Base-by-base conservation (phyloP, 2,329 filamentous ascomycete genomes). In the Aspergillus sp. region DNA sequence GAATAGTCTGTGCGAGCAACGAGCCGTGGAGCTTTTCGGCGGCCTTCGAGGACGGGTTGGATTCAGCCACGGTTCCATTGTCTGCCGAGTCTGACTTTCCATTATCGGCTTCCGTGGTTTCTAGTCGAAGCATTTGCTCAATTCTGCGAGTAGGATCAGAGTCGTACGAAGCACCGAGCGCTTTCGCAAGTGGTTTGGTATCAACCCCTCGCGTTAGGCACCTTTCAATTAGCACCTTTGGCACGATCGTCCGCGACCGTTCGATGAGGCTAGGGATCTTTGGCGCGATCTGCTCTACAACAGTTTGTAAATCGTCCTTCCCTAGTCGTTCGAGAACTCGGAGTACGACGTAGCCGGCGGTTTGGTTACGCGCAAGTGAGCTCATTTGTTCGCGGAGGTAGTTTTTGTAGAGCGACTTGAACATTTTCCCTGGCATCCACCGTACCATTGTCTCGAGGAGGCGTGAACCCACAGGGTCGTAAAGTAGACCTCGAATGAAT, bases 381-480 rank as follows among this genome's bases (percentile, higher is more conserved):
- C 87, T 86, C 66, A 98, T 89, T 24, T 91, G 85, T 13, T 89
- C 87, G 60, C 88, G 89, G 74, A 98, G 89, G 62, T 92, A 85
- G 63, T 88, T 87, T 57, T 83, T 85, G 76, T 96, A 93, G 5
- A 99, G 81, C 13, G 86, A 84, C 74, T 96, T 97, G 84, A 98
- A 99, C 34, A 92, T 77, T 75, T 95, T 96, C 43, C 90, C 92
- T 0, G 95, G 92, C 15, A 88, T 86, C 69, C 89, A 83, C 24
- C 87, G 84, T 62, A 97, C 85, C 61, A 99, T 88, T 0, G 88
- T 91, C 76, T 99, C 95, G 20, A 98, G 81, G 2, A 99, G 81
- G 44, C 93, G 88, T 3, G 93, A 97, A 15, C 95, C 95, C 51
- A 98, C 88, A 2, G 89, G 83, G 69, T 98, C 92, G 74, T 97